Evolutionary conservation across 169 alveolate species (phyloP).

Genomic region (Eimeria sp.): DNA sequence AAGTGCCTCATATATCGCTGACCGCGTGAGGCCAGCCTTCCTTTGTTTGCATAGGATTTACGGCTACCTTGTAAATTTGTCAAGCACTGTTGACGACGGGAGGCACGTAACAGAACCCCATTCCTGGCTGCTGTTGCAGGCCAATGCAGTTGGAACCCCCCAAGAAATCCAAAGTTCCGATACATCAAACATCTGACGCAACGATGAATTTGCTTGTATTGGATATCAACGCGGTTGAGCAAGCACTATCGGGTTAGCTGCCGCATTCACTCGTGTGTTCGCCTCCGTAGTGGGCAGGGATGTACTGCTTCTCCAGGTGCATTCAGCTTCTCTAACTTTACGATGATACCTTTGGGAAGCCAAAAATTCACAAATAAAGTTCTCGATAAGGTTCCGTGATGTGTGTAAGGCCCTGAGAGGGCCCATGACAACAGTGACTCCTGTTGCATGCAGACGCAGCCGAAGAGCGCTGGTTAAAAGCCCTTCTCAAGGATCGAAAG

Average conservation of each 20-base stretch:
- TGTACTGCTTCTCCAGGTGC: not conserved
- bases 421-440: not conserved
- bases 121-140: not conserved
- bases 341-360: not conserved
- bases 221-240: not conserved
- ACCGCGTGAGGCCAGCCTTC: not conserved
- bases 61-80: not conserved
- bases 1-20: not conserved
- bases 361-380: not conserved
- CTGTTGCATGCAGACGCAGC: conserved; percentile 68
- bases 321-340: not conserved
- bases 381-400: not conserved
- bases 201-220: not conserved
- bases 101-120: not conserved
- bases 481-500: conserved; percentile 19
- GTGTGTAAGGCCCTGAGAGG: not conserved
- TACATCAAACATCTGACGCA: not conserved
- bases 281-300: not conserved
- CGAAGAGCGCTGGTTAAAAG: conserved; percentile 53
- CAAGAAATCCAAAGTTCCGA: not conserved
- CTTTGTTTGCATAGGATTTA: not conserved
- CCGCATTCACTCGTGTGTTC: not conserved
- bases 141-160: not conserved
- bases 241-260: not conserved
- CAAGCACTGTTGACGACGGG: not conserved